Evolutionary conservation across 257 asterid genomes (phyloP).

Genomic region (Solanum phureja): DNA sequence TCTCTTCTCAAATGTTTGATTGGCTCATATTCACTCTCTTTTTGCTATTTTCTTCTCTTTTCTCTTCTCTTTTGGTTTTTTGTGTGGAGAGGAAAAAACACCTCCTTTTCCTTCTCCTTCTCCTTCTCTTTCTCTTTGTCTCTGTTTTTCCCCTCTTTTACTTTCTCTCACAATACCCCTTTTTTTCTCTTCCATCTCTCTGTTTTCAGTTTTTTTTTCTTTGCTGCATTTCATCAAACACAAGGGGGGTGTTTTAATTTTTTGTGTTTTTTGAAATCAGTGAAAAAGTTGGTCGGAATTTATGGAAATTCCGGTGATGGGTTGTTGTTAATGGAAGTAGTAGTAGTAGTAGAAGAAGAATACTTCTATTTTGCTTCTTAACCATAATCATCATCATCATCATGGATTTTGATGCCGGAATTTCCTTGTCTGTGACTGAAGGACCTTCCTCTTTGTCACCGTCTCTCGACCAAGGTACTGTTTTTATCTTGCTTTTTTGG

Average conservation of each 20-base stretch:
- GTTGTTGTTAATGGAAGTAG: background rate
- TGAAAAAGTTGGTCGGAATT: background rate
- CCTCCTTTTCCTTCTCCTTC: background rate
- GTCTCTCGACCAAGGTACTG: conserved; percentile 26
- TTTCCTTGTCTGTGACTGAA: conserved; percentile 49
- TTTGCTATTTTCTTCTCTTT: background rate
- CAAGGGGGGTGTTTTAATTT: background rate
- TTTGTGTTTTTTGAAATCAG: background rate
- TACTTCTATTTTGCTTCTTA: background rate
- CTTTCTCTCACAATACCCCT: background rate
- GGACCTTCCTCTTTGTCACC: conserved; percentile 30
- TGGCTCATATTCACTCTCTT: background rate
- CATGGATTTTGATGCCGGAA: conserved; percentile 33
- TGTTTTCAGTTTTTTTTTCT: background rate
- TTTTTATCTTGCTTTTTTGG: background rate
- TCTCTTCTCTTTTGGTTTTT: background rate
- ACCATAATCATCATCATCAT: background rate
- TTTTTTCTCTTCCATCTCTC: background rate
- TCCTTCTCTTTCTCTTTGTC: background rate
- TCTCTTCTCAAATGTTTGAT: background rate
- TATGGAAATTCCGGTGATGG: conserved; percentile 22
- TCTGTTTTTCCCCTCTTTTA: background rate
- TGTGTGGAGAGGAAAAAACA: conserved; percentile 7
- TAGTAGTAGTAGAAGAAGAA: background rate
- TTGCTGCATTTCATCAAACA: background rate